These are phyloP conservation scores for Ganoderma sp. DNA, from an alignment of 1,284 basidiomycete species.

Conservation along the genomic window DNA sequence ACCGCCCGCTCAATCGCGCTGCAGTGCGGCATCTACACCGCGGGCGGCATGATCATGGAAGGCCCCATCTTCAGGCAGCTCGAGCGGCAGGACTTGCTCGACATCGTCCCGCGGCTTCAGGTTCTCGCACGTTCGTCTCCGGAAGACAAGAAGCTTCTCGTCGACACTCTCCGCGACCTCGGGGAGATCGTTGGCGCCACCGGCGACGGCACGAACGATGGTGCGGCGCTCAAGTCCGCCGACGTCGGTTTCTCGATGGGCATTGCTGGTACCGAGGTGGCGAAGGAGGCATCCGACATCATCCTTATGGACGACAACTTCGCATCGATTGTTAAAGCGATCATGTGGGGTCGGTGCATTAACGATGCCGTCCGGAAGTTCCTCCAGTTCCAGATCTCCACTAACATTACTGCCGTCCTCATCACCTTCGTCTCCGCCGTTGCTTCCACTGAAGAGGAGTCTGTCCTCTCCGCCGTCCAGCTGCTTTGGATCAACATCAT, in stretches of 20 bases:
- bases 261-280: constrained; percentile 97
- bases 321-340: constrained; percentile 93
- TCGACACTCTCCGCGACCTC: constrained; percentile 85
- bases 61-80: constrained; percentile 81
- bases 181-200: constrained; percentile 97
- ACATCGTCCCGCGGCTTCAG: constrained; percentile 73
- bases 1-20: constrained; percentile 93
- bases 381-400: constrained; percentile 96
- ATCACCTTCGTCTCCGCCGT: constrained; percentile 94
- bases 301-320: constrained; percentile 99
- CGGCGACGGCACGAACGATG: constrained; percentile 98
- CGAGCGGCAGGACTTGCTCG: constrained; percentile 58
- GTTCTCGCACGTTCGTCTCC: constrained; percentile 95
- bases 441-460: constrained; percentile 76
- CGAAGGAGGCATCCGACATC: constrained; percentile 98
- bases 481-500: constrained; percentile 97
- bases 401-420: constrained; percentile 94
- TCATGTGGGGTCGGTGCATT: constrained; percentile 99
- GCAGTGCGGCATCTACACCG: constrained; percentile 93
- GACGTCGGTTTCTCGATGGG: constrained; percentile 98
- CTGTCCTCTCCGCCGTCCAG: constrained; percentile 93
- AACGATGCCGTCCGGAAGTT: constrained; percentile 98
- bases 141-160: constrained; percentile 94
- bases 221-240: constrained; percentile 94
- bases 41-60: constrained; percentile 96